A percentile compares a stretch with the other conserved stretches of the same genome.
Evolutionary conservation across 345 rosid genomes (phyloP).

Genomic region (Citrus unshiu): DNA sequence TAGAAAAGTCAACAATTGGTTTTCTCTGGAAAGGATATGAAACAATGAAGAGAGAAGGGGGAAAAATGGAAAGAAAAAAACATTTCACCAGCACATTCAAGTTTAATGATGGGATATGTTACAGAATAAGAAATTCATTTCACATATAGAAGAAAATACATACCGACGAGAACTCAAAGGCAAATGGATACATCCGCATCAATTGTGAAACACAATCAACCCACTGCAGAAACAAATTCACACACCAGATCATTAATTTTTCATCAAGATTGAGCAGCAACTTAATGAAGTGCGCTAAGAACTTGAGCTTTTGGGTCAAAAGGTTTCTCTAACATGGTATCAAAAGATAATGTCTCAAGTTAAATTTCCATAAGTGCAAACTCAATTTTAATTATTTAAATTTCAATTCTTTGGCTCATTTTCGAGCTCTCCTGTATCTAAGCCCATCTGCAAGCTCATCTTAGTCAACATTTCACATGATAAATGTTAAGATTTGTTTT

Average conservation of each 20-base stretch:
- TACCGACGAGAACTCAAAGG: slow-evolving; percentile 96
- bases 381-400: too few relatives aligned
- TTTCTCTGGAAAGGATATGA: neutral
- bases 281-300: neutral
- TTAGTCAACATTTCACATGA: too few relatives aligned
- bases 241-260: neutral
- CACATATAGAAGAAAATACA: slow-evolving; percentile 25
- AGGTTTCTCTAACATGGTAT: too few relatives aligned
- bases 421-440: too few relatives aligned
- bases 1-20: slow-evolving; percentile 4
- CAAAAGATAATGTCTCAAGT: too few relatives aligned
- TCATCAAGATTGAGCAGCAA: neutral
- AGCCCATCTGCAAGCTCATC: too few relatives aligned
- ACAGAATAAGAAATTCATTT: neutral
- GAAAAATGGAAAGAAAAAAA: neutral
- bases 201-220: slow-evolving; percentile 93
- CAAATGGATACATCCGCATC: slow-evolving; percentile 89
- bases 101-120: slow-evolving; percentile 6
- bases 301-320: too few relatives aligned
- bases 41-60: neutral
- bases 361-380: too few relatives aligned
- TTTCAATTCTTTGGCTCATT: too few relatives aligned
- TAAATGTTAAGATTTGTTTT: too few relatives aligned
- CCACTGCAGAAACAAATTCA: slow-evolving; percentile 65
- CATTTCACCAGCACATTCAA: slow-evolving; percentile 3